Base-by-base conservation (phyloP, 225 moss, liverwort and hornwort genomes). In the Asterella californica region DNA sequence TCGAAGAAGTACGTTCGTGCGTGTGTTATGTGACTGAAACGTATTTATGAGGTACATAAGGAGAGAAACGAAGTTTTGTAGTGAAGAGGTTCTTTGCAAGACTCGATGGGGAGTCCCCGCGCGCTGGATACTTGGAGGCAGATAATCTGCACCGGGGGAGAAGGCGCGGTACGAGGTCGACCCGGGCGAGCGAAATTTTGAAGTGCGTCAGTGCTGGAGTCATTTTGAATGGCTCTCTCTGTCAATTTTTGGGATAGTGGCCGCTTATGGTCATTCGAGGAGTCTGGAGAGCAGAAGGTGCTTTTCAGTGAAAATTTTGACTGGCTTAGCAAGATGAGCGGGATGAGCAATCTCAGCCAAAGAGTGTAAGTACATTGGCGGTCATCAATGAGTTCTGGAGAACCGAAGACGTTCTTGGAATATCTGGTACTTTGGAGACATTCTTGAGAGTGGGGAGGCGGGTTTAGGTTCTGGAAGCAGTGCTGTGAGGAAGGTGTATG, bases 301-400 rank as follows among this genome's bases (percentile, higher is more conserved):
- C 34, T 76, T 76, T 59, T 32, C 75, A 21, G 59, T 32, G 59
- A 38, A 59, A 76, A 76, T 76, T 76, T 76, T 76, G 55, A 59
- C 75, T 76, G 75, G 59, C 32, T 76, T 57, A 76, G 75, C 57
- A 59, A 14, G 57, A 10, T 21, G 57, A 76, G 32, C 5, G 36
- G 57, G 33, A 76, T 59, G 57, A 57, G 75, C 57, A 76, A 59
- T 76, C 75, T 76, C 75, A 59, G 59, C 75, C 57, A 76, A 47
- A 76, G 75, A 76, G 75, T 76, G 55, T 76, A 76, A 27, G 75
- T 76, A 76, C 75, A 60, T 76, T 59, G 75, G 75, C 75, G 75
- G 75, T 76, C 75, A 76, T 76, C 14, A 33, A 57, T 57, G 75
- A 38, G 57, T 76, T 76, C 75, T 76, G 75, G 37, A 76, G 75